Evolutionary conservation across 2,329 filamentous ascomycete genomes (phyloP).

Genomic region (Fusarium solani-melongenae): DNA sequence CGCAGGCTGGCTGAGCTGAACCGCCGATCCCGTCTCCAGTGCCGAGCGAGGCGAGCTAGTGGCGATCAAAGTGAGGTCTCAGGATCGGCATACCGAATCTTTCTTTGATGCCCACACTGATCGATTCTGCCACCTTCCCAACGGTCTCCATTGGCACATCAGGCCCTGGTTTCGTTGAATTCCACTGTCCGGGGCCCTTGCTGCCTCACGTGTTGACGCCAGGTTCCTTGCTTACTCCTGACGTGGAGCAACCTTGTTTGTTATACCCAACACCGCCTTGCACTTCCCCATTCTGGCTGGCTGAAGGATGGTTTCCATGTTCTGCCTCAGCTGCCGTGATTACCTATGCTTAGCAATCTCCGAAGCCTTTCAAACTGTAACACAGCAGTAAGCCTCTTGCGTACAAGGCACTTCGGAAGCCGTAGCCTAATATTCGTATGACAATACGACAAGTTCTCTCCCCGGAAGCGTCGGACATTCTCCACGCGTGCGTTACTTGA

Average conservation of each 20-base stretch:
- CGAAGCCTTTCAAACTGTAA: neutral
- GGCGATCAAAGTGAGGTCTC: neutral
- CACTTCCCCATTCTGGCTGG: neutral
- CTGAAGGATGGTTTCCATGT: neutral
- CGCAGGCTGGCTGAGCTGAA: neutral
- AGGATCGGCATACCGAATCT: neutral
- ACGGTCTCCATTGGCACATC: neutral
- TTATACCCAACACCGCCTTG: neutral
- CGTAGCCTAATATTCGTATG: neutral
- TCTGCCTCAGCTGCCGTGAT: neutral
- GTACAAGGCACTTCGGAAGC: neutral
- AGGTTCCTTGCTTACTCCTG: neutral
- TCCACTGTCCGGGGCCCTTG: neutral
- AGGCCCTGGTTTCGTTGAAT: neutral
- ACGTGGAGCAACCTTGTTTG: neutral
- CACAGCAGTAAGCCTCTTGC: neutral
- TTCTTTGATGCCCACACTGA: neutral
- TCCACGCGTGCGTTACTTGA: neutral
- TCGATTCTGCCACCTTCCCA: neutral
- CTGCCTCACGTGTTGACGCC: neutral
- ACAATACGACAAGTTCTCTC: too few relatives aligned
- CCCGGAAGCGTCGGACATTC: neutral
- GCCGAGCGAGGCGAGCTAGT: neutral
- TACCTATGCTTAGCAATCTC: neutral
- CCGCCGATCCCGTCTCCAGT: neutral